phyloP scores from a whole-genome alignment of 2,329 filamentous ascomycete species.

The Arthrobotrys conoides region DNA sequence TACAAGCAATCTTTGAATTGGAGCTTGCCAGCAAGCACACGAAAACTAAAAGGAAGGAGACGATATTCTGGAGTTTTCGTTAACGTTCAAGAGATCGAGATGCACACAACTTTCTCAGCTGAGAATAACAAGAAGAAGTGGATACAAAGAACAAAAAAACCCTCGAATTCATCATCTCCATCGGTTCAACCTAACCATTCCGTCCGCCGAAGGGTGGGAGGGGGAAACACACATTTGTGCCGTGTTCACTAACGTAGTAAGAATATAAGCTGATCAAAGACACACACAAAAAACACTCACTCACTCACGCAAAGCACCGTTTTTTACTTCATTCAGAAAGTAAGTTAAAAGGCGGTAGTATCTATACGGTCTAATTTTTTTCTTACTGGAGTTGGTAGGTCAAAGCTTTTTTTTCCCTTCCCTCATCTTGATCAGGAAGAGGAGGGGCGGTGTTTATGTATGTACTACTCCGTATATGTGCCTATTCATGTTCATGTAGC shows the following conservation, averaged over 20 bases:
- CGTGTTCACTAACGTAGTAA: neutral
- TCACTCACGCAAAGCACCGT: neutral
- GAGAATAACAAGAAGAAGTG: neutral
- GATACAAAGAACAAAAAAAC: neutral
- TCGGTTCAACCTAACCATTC: conserved; percentile 12
- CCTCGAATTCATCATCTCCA: no score
- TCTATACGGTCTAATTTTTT: neutral
- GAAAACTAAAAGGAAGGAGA: no score
- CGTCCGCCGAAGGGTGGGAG: conserved; percentile 14
- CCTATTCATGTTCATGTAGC: neutral
- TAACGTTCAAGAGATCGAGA: no score
- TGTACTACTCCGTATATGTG: neutral
- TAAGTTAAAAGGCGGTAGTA: neutral
- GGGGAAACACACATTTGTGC: neutral
- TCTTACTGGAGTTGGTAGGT: conserved; percentile 9
- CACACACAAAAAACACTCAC: neutral
- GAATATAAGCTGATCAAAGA: conserved; percentile 2
- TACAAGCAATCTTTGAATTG: no score
- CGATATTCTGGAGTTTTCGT: no score
- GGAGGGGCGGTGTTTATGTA: neutral
- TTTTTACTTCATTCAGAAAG: conserved; percentile 5
- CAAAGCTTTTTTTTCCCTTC: neutral
- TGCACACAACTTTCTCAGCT: no score
- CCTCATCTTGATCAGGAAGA: neutral
- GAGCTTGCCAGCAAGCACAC: no score